Conservation (phyloP, 305 asterid species). For the Fraxinus baroniana region DNA sequence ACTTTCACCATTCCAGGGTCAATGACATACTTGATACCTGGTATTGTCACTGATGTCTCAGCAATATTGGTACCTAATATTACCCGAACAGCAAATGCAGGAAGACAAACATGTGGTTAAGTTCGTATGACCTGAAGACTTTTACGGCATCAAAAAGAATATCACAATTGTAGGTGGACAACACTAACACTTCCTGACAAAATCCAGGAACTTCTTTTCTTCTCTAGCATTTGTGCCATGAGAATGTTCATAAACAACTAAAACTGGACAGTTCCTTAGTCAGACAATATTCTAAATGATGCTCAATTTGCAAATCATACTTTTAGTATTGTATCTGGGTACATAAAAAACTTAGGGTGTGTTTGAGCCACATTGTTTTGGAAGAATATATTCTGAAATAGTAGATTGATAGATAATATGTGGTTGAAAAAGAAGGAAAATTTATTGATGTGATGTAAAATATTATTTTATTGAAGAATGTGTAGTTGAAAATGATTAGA, state of each 20-base stretch:
- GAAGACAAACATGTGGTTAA: constrained; percentile 23
- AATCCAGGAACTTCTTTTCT: neutral
- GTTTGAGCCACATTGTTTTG: no score
- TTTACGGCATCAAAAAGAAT: constrained; percentile 10
- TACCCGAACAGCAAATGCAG: constrained; percentile 47
- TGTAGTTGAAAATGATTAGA: no score
- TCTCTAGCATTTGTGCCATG: neutral
- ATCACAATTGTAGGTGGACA: constrained; percentile 7
- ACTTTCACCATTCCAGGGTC: constrained; percentile 98
- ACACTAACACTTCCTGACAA: constrained; percentile 11
- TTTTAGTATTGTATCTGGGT: neutral
- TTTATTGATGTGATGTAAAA: no score
- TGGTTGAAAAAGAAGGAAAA: no score
- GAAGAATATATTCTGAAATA: no score
- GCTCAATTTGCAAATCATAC: neutral
- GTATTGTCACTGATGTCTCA: constrained; percentile 96
- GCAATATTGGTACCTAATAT: constrained; percentile 96
- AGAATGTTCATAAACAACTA: neutral
- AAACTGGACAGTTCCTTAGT: neutral
- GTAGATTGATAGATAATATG: no score
- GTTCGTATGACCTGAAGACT: constrained; percentile 5
- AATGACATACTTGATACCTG: constrained; percentile 94
- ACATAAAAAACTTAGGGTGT: neutral
- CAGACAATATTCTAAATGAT: neutral
- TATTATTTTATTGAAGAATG: no score